A percentile compares a stretch with the other conserved stretches of the same genome.
These are phyloP conservation scores for Globisporangium spinosum DNA, from an alignment of 352 stramenopile genomes.

Conservation along the genomic window DNA sequence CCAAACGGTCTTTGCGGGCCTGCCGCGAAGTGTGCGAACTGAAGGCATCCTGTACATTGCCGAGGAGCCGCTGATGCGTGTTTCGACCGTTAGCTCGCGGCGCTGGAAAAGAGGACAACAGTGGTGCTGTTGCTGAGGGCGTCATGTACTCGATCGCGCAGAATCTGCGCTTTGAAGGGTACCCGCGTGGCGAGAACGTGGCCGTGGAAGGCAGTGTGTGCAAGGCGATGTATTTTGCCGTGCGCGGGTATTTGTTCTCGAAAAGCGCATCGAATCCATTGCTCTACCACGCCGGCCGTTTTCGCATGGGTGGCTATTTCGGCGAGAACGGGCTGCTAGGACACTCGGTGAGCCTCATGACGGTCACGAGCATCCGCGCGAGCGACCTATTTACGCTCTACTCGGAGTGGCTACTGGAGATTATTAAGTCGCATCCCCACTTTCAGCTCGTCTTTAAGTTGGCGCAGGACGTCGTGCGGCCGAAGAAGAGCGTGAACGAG, in stretches of 20 bases:
- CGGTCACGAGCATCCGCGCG: constrained; percentile 45
- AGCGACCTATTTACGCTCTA: constrained; percentile 61
- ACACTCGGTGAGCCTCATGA: constrained; percentile 50
- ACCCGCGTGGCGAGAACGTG: constrained; percentile 50
- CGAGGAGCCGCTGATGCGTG: constrained; percentile 37
- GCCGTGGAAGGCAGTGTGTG: constrained; percentile 61
- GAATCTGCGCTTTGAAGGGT: constrained; percentile 57
- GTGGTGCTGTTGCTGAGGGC: not conserved
- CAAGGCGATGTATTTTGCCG: constrained; percentile 68
- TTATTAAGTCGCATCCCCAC: constrained; percentile 34
- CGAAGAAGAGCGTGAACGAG: constrained; percentile 30
- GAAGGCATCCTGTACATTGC: constrained; percentile 44
- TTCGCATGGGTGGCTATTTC: constrained; percentile 52
- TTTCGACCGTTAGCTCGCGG: constrained; percentile 33
- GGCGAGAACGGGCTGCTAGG: constrained; percentile 48
- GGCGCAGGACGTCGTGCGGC: constrained; percentile 32
- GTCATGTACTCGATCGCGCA: constrained; percentile 43
- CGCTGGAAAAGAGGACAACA: constrained; percentile 7
- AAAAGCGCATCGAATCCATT: constrained; percentile 44
- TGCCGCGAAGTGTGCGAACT: constrained; percentile 43
- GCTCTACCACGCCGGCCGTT: constrained; percentile 46
- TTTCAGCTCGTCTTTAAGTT: constrained; percentile 45
- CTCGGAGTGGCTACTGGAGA: constrained; percentile 41
- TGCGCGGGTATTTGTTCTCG: constrained; percentile 48
- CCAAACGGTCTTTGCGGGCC: constrained; percentile 46